Evolutionary conservation across 495 filamentous ascomycete species (phyloP), one percentile per base, ranked within the genome.

Genomic region (Parathielavia appendiculata): DNA sequence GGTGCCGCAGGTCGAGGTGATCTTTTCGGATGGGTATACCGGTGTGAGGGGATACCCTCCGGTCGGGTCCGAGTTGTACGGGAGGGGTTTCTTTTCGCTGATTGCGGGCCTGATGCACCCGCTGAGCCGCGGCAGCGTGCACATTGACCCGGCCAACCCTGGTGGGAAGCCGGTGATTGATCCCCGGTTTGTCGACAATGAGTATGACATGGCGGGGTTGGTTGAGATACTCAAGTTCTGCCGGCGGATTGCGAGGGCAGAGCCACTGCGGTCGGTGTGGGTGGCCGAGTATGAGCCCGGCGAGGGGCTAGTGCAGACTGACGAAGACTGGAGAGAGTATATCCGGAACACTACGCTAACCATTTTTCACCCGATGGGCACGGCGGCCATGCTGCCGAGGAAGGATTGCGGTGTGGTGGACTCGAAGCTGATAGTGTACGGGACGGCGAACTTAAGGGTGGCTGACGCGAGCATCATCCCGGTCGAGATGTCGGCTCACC

Each of bases 61-160:
- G 7, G 48, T 41, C 1, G 60, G 60, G 23, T 55, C 56, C 12
- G 50, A 66, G 17, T 48, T 66, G 12, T 68, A 64, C 19, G 70
- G 69, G 9, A 58, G 67, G 12, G 70, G 66, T 11, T 70, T 73
- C 58, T 75, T 79, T 57, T 72, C 76, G 5, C 71, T 73, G 48
- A 66, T 76, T 57, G 65, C 67, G 11, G 71, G 63, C 11, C 36
- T 71, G 12, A 66, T 72, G 64, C 73, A 77, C 55, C 78, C 80
- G 1, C 73, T 83, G 36, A 71, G 72, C n/a, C 75, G 76, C 6
- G 82, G 81, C 9, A 80, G 66, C 55, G 73, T 84, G 22, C 82
- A 84, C 56, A 75, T 84, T 58, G 63, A 64, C 43, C 13, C 67
- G 12, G 16, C 58, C n/a, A 30, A 62, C 41, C 39, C 46, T 2